Base-by-base conservation (phyloP, 306 rosid species). In the Carpinus fangiana region DNA sequence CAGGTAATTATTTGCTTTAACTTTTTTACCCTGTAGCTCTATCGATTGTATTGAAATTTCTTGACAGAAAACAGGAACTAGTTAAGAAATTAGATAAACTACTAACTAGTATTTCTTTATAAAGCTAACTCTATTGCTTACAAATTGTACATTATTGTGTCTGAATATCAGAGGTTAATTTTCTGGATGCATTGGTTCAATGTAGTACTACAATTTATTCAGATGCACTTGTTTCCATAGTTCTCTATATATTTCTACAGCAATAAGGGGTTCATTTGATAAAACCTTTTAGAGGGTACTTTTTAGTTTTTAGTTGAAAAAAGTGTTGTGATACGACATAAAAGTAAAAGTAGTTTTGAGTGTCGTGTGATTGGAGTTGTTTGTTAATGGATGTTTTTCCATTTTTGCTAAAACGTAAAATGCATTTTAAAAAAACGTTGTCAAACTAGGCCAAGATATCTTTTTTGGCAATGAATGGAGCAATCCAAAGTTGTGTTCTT, bases 1-100 rank as follows among this genome's bases (percentile, higher is more conserved):
- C 98, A 94, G 96, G 98, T 94, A 81, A 67, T 41, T 9, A 43
- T 16, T 34, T 65, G 6, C 47, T 60, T 60, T 26, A 7, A 31
- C 26, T 41, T 41, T 38, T 41, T 41, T 41, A 41, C 45, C 8
- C 7, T 41, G 45, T 41, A 41, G 8, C 34, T 57, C 41, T 11
- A 56, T n/a, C 45, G 17, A 28, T 80, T 69, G 53, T 28, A 31
- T 74, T 18, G 28, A 67, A 73, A 53, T 72, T 72, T 70, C 60
- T 16, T 56, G 31, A 57, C 14, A 9, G 28, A 10, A 57, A 57
- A 26, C 36, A 41, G 55, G 48, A 78, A 46, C 50, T 70, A 60
- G 9, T 21, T 12, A 76, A 20, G 52, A 77, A 62, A 53, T 47
- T 47, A 31, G 16, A 31, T 31, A 20, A 36, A 34, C 46, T 28